phyloP scores from a whole-genome alignment of 129 eudicot species.

The Artemisia argyi region DNA sequence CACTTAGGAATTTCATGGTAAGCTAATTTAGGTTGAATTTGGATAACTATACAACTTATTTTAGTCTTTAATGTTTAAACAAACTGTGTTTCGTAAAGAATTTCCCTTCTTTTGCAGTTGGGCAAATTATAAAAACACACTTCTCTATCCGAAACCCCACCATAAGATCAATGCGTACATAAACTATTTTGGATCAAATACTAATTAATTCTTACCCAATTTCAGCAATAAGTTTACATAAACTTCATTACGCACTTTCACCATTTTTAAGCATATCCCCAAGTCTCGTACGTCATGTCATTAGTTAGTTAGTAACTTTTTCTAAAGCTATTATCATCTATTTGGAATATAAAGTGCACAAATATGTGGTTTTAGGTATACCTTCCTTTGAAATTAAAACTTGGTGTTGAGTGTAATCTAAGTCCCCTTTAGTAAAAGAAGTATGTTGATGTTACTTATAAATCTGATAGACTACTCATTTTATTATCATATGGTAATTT shows the following conservation, averaged over 20 bases:
- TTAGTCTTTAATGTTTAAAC: background rate
- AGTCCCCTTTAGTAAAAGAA: no score
- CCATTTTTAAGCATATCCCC: constrained; percentile 28
- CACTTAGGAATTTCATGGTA: no score
- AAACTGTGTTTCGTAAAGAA: background rate
- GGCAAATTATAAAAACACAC: constrained; percentile 4
- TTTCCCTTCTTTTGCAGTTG: background rate
- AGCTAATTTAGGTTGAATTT: constrained; percentile 1
- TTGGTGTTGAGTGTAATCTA: no score
- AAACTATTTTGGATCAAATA: constrained; percentile 15
- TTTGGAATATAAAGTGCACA: background rate
- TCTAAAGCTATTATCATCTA: background rate
- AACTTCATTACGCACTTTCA: constrained; percentile 20
- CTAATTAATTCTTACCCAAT: constrained; percentile 28
- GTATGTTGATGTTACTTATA: no score
- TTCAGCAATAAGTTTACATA: constrained; percentile 21
- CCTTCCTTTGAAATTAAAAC: background rate
- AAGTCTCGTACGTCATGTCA: constrained; percentile 13
- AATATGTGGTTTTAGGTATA: background rate
- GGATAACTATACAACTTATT: constrained; percentile 15
- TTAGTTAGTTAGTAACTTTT: background rate
- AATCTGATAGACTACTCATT: no score
- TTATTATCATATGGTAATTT: no score
- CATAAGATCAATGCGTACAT: background rate
- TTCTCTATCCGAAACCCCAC: background rate